phyloP scores from a whole-genome alignment of 2,329 filamentous ascomycete species.

The Alternaria ethzedia region DNA sequence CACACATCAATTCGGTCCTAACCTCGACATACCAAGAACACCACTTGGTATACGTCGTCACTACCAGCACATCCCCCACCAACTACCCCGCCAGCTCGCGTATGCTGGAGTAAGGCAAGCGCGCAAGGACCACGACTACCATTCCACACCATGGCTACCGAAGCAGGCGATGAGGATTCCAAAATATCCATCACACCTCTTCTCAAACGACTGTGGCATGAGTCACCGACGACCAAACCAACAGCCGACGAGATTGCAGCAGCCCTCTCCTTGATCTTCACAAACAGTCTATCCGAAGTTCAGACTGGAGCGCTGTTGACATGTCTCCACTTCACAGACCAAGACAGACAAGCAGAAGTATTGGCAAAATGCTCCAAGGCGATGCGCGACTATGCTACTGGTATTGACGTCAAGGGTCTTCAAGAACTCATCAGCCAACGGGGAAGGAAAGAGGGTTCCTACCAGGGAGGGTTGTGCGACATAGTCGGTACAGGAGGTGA shows the following conservation, averaged over 20 bases:
- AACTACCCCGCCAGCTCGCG: slow-evolving; percentile 19
- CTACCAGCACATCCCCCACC: slow-evolving; percentile 5
- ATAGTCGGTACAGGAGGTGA: slow-evolving; percentile 98
- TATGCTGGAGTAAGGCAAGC: slow-evolving; percentile 14
- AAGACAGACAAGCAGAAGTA: slow-evolving; percentile 84
- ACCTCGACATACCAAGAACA: background rate
- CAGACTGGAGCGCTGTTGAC: slow-evolving; percentile 89
- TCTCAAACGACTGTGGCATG: slow-evolving; percentile 73
- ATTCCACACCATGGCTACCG: slow-evolving; percentile 33
- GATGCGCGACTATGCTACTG: slow-evolving; percentile 81
- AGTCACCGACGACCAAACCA: slow-evolving; percentile 52
- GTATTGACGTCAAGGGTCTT: slow-evolving; percentile 70
- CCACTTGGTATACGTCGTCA: background rate
- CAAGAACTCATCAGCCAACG: slow-evolving; percentile 65
- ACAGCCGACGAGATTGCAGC: slow-evolving; percentile 82
- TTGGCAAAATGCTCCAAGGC: slow-evolving; percentile 81
- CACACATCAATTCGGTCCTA: background rate
- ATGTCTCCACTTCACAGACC: slow-evolving; percentile 86
- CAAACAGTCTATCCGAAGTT: slow-evolving; percentile 83
- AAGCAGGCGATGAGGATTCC: slow-evolving; percentile 26
- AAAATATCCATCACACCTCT: slow-evolving; percentile 70
- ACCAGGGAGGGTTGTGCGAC: slow-evolving; percentile 85
- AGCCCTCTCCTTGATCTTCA: slow-evolving; percentile 92
- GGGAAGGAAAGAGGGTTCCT: slow-evolving; percentile 72
- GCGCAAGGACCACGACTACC: slow-evolving; percentile 3